Percentiles rank a stretch among this genome's conserved stretches.
Conservation (phyloP, 495 filamentous ascomycete species). For the Aspergillus olivimuriae region DNA sequence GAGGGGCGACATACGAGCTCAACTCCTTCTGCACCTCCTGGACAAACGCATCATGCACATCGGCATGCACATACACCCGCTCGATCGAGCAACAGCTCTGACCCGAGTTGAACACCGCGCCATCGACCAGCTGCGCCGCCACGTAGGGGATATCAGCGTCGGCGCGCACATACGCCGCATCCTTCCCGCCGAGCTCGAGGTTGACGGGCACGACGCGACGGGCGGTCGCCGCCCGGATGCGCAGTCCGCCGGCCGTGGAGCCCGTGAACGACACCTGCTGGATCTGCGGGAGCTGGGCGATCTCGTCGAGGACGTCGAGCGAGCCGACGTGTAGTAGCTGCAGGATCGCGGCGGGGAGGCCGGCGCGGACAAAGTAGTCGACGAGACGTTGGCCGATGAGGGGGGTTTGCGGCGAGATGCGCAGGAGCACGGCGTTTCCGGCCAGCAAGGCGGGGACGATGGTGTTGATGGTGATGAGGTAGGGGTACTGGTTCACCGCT, state of each 20-base stretch:
- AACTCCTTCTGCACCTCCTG: constrained; percentile 70
- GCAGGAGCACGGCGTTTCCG: constrained; percentile 84
- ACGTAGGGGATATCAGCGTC: constrained; percentile 87
- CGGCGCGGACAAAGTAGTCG: constrained; percentile 70
- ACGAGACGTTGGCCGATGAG: constrained; percentile 79
- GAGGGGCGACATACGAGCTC: constrained; percentile 25
- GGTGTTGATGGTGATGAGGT: constrained; percentile 85
- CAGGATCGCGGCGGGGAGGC: constrained; percentile 72
- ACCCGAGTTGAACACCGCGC: constrained; percentile 92
- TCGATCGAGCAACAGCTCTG: constrained; percentile 95
- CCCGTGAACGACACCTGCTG: constrained; percentile 84
- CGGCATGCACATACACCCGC: constrained; percentile 84
- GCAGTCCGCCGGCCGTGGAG: constrained; percentile 77
- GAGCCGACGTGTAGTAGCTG: constrained; percentile 86
- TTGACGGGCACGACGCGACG: constrained; percentile 75
- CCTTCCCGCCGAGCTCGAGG: constrained; percentile 90
- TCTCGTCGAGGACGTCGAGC: constrained; percentile 60
- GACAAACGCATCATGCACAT: constrained; percentile 76
- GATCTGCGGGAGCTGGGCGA: constrained; percentile 71
- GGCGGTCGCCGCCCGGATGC: constrained; percentile 74
- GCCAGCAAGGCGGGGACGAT: constrained; percentile 81
- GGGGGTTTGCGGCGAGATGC: constrained; percentile 90
- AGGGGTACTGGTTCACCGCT: constrained; percentile 66
- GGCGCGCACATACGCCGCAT: constrained; percentile 79
- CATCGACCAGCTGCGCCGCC: constrained; percentile 89